phyloP scores from a whole-genome alignment of 2,329 filamentous ascomycete species.

The Phoma herbarum region DNA sequence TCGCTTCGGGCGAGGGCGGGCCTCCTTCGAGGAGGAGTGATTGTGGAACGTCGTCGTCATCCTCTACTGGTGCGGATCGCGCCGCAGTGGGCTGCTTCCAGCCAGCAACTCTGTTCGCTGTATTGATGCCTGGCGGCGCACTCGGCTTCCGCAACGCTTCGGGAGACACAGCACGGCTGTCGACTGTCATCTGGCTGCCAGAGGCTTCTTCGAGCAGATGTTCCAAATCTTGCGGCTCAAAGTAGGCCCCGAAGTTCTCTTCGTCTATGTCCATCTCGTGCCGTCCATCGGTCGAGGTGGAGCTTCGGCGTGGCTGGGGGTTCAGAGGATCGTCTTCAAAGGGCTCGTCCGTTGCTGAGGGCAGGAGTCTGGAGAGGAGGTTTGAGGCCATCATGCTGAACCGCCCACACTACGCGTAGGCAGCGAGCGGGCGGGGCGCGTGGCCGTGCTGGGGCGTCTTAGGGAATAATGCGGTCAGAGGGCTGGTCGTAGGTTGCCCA shows the following conservation, averaged over 20 bases:
- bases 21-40: constrained; percentile 68
- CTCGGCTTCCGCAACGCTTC: constrained; percentile 39
- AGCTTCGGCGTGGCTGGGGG: constrained; percentile 31
- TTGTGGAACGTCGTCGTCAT: constrained; percentile 66
- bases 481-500: constrained; percentile 31
- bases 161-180: constrained; percentile 52
- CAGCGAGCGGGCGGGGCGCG: constrained; percentile 38
- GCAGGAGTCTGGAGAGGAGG: constrained; percentile 62
- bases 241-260: constrained; percentile 59
- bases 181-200: constrained; percentile 58
- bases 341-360: constrained; percentile 57
- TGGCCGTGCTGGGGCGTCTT: constrained; percentile 30
- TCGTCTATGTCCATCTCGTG: constrained; percentile 60
- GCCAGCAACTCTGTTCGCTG: constrained; percentile 42
- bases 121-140: constrained; percentile 38
- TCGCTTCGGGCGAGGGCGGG: constrained; percentile 34
- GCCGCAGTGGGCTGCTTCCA: constrained; percentile 49
- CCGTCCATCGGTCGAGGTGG: constrained; percentile 51
- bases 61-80: constrained; percentile 47
- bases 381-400: constrained; percentile 61
- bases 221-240: constrained; percentile 66
- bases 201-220: constrained; percentile 62
- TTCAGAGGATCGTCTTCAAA: constrained; percentile 54
- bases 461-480: constrained; percentile 26
- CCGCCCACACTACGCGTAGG: constrained; percentile 29